A percentile compares a stretch with the other conserved stretches of the same genome.
Conservation (phyloP, 148 eudicot species). For the Selenicereus undatus region DNA sequence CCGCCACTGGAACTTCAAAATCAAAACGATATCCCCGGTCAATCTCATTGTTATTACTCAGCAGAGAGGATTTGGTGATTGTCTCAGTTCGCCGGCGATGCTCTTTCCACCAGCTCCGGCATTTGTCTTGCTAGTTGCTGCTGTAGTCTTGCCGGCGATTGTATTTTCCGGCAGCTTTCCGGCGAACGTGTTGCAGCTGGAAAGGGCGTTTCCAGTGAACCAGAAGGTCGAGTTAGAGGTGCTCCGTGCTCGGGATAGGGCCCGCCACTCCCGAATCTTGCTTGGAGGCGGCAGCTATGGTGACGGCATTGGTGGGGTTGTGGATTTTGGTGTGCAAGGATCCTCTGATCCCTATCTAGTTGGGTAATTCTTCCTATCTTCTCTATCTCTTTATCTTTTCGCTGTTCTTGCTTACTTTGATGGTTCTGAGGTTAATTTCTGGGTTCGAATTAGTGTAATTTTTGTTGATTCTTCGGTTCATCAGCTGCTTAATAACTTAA, state of each 20-base stretch:
- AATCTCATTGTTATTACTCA: constrained; percentile 7
- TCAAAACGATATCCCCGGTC: not conserved
- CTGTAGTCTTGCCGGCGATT: constrained; percentile 24
- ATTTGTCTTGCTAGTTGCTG: constrained; percentile 26
- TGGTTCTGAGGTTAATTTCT: not conserved
- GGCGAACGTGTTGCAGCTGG: constrained; percentile 44
- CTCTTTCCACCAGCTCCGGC: constrained; percentile 25
- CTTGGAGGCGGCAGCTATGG: constrained; percentile 25
- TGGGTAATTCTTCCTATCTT: constrained; percentile 43
- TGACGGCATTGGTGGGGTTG: constrained; percentile 46
- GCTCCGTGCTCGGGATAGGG: constrained; percentile 53
- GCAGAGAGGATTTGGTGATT: not conserved
- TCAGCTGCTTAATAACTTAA: not conserved
- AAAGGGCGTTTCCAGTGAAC: constrained; percentile 64
- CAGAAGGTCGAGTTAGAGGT: constrained; percentile 54
- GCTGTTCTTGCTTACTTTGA: not conserved
- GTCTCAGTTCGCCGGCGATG: constrained; percentile 24
- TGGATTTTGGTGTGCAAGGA: constrained; percentile 69
- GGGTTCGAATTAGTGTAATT: not conserved
- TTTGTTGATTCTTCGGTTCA: not conserved
- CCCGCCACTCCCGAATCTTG: constrained; percentile 64
- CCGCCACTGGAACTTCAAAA: constrained; percentile 33
- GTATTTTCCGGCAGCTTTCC: constrained; percentile 28
- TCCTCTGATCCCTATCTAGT: constrained; percentile 67
- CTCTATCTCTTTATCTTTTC: not conserved